Percentiles rank a stretch among this genome's conserved stretches.
Evolutionary conservation across 2,329 filamentous ascomycete species (phyloP).

Genomic region (Chaetomium strumarium): DNA sequence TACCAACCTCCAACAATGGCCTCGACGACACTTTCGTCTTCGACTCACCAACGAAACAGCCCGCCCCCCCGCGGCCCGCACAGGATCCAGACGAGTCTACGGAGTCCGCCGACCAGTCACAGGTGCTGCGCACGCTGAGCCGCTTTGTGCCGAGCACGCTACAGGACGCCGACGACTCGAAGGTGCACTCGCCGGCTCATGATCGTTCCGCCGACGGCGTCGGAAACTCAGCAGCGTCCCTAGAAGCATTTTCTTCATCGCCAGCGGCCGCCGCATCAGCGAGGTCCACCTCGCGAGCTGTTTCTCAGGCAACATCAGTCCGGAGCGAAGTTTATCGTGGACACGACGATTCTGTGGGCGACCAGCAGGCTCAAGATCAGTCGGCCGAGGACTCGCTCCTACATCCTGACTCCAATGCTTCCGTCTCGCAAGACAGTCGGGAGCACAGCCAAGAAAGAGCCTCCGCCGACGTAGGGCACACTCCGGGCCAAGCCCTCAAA

Average conservation of each 20-base stretch:
- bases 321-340: background rate
- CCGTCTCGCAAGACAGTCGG: slow-evolving; percentile 26
- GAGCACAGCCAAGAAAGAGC: slow-evolving; percentile 22
- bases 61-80: slow-evolving; percentile 15
- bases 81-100: slow-evolving; percentile 6
- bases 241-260: slow-evolving; percentile 52
- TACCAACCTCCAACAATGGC: slow-evolving; percentile 43
- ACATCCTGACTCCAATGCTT: slow-evolving; percentile 25
- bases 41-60: slow-evolving; percentile 38
- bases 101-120: slow-evolving; percentile 16
- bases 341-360: slow-evolving; percentile 8
- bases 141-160: slow-evolving; percentile 10
- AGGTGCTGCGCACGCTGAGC: slow-evolving; percentile 20
- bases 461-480: slow-evolving; percentile 39
- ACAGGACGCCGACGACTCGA: slow-evolving; percentile 12
- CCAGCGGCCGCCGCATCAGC: slow-evolving; percentile 51
- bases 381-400: slow-evolving; percentile 28
- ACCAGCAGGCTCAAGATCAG: background rate
- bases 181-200: slow-evolving; percentile 5
- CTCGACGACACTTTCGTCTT: slow-evolving; percentile 57
- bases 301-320: slow-evolving; percentile 35
- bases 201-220: slow-evolving; percentile 12
- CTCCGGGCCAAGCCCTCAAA: slow-evolving; percentile 42
- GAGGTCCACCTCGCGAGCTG: slow-evolving; percentile 46
- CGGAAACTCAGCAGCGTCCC: slow-evolving; percentile 42